Base-by-base conservation (phyloP, 2,329 filamentous ascomycete species). In the Pyrenophora teres region DNA sequence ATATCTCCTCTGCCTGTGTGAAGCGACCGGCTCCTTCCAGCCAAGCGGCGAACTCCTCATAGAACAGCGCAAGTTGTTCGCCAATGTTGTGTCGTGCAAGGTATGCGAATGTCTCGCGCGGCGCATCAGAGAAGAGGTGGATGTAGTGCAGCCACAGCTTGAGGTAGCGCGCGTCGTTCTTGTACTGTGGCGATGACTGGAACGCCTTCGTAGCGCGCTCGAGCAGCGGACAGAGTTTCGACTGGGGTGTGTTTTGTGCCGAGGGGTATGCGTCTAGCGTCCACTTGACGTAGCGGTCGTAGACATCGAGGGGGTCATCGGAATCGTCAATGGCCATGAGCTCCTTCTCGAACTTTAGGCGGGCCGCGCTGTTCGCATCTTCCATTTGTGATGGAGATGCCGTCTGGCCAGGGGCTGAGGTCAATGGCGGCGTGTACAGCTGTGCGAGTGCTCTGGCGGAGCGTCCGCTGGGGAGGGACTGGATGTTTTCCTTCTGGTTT, bases 211-310 rank as follows among this genome's bases (percentile, higher is more conserved):
- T 97, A 6, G 92, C 93, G 57, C 92, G 89, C 77, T 99, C 95
- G 5, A 99, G 87, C 5, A 97, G 80, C 2, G 87, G 87, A 54
- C 94, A 86, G 12, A 99, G 84, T 66, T 94, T 90, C n/a, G 93
- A 96, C 67, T 95, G 86, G 1, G 90, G 83, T 25, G 92, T 96
- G 46, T 92, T 91, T 77, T 97, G 92, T 19, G 93, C 90, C 0
- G 92, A 93, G 2, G 94, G 93, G 72, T 97, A 99, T 46, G 93
- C 89, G 73, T 97, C 90, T 23, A 97, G 79, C 1, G 92, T 96
- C 94, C 94, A 99, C 76, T 91, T 91, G 51, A 97, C 90, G 71
- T 99, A 99, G 71, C 94, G 87, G 73, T 97, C 93, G 77, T 91
- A 99, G 56, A 97, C 84, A 67, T 97, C 94, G 40, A 99, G 85